These are phyloP conservation scores for Choiromyces venosus DNA, from an alignment of 495 filamentous ascomycete species.

Conservation along the genomic window DNA sequence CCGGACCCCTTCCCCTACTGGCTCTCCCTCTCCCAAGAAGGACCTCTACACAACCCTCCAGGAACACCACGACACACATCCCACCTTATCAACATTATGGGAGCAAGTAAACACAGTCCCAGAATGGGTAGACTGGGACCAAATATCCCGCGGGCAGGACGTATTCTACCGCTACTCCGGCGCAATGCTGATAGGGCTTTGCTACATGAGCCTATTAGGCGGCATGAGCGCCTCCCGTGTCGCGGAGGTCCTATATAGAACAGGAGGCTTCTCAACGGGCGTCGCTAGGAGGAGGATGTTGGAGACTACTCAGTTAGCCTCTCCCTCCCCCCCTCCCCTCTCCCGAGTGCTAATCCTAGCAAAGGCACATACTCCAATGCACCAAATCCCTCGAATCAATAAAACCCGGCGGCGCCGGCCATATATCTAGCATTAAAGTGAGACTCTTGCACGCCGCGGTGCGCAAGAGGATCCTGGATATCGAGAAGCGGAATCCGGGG, in stretches of 20 bases:
- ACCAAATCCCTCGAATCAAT: slow-evolving; percentile 61
- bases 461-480: slow-evolving; percentile 58
- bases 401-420: slow-evolving; percentile 62
- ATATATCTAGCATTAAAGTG: slow-evolving; percentile 64
- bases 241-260: slow-evolving; percentile 69
- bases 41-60: slow-evolving; percentile 61
- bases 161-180: slow-evolving; percentile 66
- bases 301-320: slow-evolving; percentile 59
- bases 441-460: slow-evolving; percentile 69
- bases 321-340: neutral
- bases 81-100: slow-evolving; percentile 60
- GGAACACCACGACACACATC: slow-evolving; percentile 54
- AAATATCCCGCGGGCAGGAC: slow-evolving; percentile 65
- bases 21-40: slow-evolving; percentile 25
- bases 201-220: slow-evolving; percentile 61
- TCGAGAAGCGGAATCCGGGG: slow-evolving; percentile 51
- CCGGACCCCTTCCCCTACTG: slow-evolving; percentile 14
- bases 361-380: slow-evolving; percentile 61
- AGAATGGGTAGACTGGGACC: slow-evolving; percentile 75
- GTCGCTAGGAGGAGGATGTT: slow-evolving; percentile 64
- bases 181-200: slow-evolving; percentile 57
- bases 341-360: neutral
- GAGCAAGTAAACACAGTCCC: slow-evolving; percentile 63
- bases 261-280: slow-evolving; percentile 68
- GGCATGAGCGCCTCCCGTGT: slow-evolving; percentile 60